Evolutionary conservation across 108 stramenopile species (phyloP), one percentile per base, ranked within the genome.

Genomic region (Craspedostauros australis): DNA sequence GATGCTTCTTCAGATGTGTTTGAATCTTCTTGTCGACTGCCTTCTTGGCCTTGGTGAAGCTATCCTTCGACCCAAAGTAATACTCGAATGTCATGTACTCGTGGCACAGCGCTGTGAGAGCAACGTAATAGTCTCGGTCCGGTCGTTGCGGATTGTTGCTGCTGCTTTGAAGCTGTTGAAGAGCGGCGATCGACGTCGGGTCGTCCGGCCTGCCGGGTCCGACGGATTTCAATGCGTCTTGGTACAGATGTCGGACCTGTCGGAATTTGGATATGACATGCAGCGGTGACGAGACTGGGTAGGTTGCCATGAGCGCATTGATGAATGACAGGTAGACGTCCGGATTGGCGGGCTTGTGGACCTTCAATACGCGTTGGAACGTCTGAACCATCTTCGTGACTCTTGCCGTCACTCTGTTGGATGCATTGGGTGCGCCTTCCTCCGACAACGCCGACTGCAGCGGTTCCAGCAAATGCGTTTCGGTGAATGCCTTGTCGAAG

Each of bases 301-400:
- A 47, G 18, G 8, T 49, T 46, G 14, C 9, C 5, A 51, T 50
- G 39, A 41, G 32, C 11, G 60, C 41, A 23, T 55, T 74, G 62
- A 84, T 77, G 42, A 79, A 88, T 19, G 50, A 57, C 39, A 57
- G 50, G 62, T 70, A 85, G 20, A 65, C 56, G 39, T 83, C 73
- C 16, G 90, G 90, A 67, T 86, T 79, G 18, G 80, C 39, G 16
- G 89, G 89, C 60, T 84, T 75, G 31, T 84, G 76, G 14, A 67
- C 41, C 42, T 79, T 81, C 27, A 76, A 69, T 2, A 73, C 43
- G 45, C 73, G 81, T 54, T 85, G 83, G 62, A 46, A 62, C 12
- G 36, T 33, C 12, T 34, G 24, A 58, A 75, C 20, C 48, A 77
- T 38, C 47, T 66, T 26, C 52, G 30, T 52, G 57, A 64, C 44